Base-by-base conservation (phyloP, 2,329 filamentous ascomycete species). In the Cordyceps cateniannulata region DNA sequence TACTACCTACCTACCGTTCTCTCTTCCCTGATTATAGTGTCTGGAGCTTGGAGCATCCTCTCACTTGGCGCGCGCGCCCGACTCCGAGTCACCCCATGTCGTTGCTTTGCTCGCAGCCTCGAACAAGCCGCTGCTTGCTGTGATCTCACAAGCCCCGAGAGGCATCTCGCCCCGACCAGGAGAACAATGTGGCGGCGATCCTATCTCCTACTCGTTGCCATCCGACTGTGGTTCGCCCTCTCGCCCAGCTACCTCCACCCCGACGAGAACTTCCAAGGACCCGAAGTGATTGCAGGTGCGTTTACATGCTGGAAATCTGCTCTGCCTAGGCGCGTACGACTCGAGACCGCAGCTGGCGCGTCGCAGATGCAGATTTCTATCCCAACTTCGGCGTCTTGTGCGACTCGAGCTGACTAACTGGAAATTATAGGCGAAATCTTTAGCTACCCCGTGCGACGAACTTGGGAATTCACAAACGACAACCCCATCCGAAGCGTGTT, bases 231-330 rank as follows among this genome's bases (percentile, higher is more conserved):
- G 84, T 93, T 98, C 73, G 93, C 95, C 63, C 79, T 98, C 65
- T 93, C 89, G 65, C 90, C 95, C 62, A 98, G 93, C 80, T 99
- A 99, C 75, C 85, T 99, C 51, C 95, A 99, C 74, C 95, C 95
- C 5, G 95, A 99, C 78, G 95, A 99, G 81, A 95, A 98, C 79
- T 99, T 99, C 70, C 95, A 99, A 77, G 95, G 95, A 40, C 95
- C 95, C 18, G 95, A 99, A 79, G 88, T 98, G 65, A 95, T 98
- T 70, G 93, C 93, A 70, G 93, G 93, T 97, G 85, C 67, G 87
- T 77, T 10, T 32, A 38, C 51, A 62, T 62, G 61, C 49, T 45
- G 50, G 40, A n/a, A 2, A 16, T 44, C 24, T 59, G 25, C 29
- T 22, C 24, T 47, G 32, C 38, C 35, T 47, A 47, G 8, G 20